Conservation (phyloP, 768 basidiomycete genomes). For the Tulasnella sp. region DNA sequence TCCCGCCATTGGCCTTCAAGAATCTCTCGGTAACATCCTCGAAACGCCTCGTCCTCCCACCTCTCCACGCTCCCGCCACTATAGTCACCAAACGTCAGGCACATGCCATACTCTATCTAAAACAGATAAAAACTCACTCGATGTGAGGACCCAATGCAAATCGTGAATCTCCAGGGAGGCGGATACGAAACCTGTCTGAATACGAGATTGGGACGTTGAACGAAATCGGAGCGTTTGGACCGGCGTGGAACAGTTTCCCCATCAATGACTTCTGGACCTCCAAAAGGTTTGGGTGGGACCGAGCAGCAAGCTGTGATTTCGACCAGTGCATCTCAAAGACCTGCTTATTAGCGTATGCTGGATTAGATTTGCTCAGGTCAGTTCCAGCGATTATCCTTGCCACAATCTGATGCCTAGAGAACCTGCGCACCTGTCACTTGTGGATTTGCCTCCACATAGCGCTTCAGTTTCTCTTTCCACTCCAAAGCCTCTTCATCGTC, state of each 20-base stretch:
- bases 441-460: conserved; percentile 23
- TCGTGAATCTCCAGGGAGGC: conserved; percentile 55
- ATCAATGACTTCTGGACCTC: conserved; percentile 43
- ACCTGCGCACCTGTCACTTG: conserved; percentile 22
- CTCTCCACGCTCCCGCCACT: conserved; percentile 69
- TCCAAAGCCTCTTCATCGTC: conserved; percentile 27
- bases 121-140: too few relatives aligned
- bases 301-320: conserved; percentile 49
- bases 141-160: conserved; percentile 56
- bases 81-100: conserved; percentile 20
- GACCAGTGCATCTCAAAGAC: conserved; percentile 68
- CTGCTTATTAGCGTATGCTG: conserved; percentile 66
- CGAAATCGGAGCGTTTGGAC: too few relatives aligned
- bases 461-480: conserved; percentile 36
- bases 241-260: conserved; percentile 48
- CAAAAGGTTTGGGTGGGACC: conserved; percentile 52
- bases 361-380: too few relatives aligned
- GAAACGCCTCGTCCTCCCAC: conserved; percentile 46
- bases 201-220: conserved; percentile 41
- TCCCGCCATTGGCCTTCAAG: conserved; percentile 49
- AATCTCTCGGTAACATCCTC: conserved; percentile 33
- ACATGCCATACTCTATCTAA: too few relatives aligned
- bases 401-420: too few relatives aligned
- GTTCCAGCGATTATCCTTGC: too few relatives aligned
- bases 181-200: conserved; percentile 64